Base-by-base conservation (phyloP, 805 yeast genomes). In the Wickerhamomyces chaumierensis region DNA sequence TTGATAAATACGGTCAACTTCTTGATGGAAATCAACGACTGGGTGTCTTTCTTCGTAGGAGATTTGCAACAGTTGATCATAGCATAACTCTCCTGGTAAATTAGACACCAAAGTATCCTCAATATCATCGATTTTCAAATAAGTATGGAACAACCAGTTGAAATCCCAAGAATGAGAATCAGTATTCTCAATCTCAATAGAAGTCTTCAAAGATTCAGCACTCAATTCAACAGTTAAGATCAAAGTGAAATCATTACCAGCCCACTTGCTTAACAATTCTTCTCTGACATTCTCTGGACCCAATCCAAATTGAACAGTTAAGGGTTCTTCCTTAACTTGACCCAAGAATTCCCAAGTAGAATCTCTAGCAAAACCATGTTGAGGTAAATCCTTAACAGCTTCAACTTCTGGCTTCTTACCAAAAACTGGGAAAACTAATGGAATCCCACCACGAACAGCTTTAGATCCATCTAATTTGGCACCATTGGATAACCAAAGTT, bases 361-460 rank as follows among this genome's bases (percentile, higher is more conserved):
- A 58, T 75, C 81, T 60, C 98, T 72, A 16, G 95, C 98, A 63
- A 92, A 83, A 2, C 98, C 98, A 57, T 92, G 98, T 63, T 92
- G 97, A 16, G 96, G 96, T 46, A 92, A 71, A 28, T 70, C 58
- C 37, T 65, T 68, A 31, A 87, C 74, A 29, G 64, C 62, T 3
- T 83, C 82, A 7, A 65, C 69, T 7, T 71, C 66, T 4, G 29
- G 12, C 46, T 78, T 59, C 48, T 76, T 87, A 42, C 98, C 97
- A 52, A 83, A 83, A 2, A 81, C 84, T 2, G 98, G 98, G 70
- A 92, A 92, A 8, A 90, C 97, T 18, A 92, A 65, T 12, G 98
- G 98, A 38, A 92, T 84, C 37, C 98, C 98, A 47, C 98, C 98
- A 58, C 98, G 75, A 16, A 92, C 96, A 2, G 98, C 94, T 55